Evolutionary conservation across 1,139 yeast genomes (phyloP).

Genomic region (Wickerhamiella infanticola): DNA sequence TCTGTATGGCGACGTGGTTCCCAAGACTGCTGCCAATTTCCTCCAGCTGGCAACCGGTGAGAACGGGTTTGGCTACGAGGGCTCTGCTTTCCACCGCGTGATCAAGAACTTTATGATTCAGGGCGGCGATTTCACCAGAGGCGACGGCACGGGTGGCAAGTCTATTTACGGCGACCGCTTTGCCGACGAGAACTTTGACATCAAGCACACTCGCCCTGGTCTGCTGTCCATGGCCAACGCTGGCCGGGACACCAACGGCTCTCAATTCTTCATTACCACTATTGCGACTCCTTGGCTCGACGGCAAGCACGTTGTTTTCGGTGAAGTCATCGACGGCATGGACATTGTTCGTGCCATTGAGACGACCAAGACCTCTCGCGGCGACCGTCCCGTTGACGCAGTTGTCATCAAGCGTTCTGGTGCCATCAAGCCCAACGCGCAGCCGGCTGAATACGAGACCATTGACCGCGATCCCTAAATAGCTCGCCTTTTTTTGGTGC

Average conservation of each 20-base stretch:
- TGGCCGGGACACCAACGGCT: constrained; percentile 91
- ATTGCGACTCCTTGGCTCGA: constrained; percentile 84
- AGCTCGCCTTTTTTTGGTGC: too few relatives aligned
- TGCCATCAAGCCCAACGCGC: constrained; percentile 31
- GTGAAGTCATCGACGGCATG: constrained; percentile 80
- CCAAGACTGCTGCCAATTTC: constrained; percentile 78
- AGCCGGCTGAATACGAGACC: constrained; percentile 6
- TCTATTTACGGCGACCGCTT: constrained; percentile 84
- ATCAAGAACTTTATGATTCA: constrained; percentile 91
- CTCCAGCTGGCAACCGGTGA: constrained; percentile 61
- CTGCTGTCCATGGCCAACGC: constrained; percentile 92
- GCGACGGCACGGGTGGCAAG: constrained; percentile 92
- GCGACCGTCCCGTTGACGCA: constrained; percentile 55
- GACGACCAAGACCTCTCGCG: constrained; percentile 53
- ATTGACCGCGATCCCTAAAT: constrained; percentile 1
- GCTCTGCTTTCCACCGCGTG: constrained; percentile 83
- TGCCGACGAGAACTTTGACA: constrained; percentile 73
- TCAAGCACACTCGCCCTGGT: constrained; percentile 68
- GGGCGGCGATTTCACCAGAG: constrained; percentile 92
- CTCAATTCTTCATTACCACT: constrained; percentile 91
- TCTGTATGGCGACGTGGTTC: constrained; percentile 76
- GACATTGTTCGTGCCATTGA: constrained; percentile 71
- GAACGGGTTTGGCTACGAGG: constrained; percentile 71
- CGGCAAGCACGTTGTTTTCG: constrained; percentile 91
- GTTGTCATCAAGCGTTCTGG: constrained; percentile 67